Evolutionary conservation across 345 rosid species (phyloP).

Genomic region (Mallotus nudiflorus): DNA sequence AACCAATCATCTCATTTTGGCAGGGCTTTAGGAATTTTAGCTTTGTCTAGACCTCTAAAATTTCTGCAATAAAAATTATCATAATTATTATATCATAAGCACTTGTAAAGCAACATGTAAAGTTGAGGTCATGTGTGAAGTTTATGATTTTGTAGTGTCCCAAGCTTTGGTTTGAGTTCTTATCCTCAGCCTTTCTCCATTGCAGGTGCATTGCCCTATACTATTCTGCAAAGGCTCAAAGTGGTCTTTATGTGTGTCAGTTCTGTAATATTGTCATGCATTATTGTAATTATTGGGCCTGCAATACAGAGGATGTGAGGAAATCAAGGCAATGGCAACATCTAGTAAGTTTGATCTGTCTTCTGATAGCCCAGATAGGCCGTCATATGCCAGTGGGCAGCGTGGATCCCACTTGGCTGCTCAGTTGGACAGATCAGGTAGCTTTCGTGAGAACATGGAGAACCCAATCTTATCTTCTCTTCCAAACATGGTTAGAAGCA

Average conservation of each 20-base stretch:
- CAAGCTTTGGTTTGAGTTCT: conserved; percentile 23
- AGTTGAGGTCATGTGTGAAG: conserved; percentile 3
- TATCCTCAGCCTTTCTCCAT: conserved; percentile 20
- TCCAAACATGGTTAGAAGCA: conserved; percentile 63
- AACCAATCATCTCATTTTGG: background rate
- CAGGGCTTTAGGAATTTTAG: conserved; percentile 9
- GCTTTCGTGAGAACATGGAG: conserved; percentile 81
- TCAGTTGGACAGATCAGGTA: conserved; percentile 80
- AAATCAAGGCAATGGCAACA: conserved; percentile 70
- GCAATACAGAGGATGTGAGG: conserved; percentile 47
- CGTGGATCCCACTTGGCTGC: conserved; percentile 77
- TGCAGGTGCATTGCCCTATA: conserved; percentile 47
- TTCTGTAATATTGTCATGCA: conserved; percentile 62
- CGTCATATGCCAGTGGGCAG: conserved; percentile 60
- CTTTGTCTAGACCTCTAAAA: conserved; percentile 9
- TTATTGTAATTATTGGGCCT: conserved; percentile 52
- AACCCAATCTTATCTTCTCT: conserved; percentile 67
- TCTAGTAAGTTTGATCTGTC: conserved; percentile 85
- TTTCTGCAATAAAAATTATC: conserved; percentile 11
- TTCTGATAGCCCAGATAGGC: conserved; percentile 85
- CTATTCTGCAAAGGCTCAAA: conserved; percentile 27
- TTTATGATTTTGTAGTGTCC: background rate
- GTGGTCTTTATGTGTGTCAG: conserved; percentile 54
- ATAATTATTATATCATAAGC: background rate
- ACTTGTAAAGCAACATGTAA: background rate